Conservation (phyloP, 1,139 yeast species). For the Lodderomyces theae region DNA sequence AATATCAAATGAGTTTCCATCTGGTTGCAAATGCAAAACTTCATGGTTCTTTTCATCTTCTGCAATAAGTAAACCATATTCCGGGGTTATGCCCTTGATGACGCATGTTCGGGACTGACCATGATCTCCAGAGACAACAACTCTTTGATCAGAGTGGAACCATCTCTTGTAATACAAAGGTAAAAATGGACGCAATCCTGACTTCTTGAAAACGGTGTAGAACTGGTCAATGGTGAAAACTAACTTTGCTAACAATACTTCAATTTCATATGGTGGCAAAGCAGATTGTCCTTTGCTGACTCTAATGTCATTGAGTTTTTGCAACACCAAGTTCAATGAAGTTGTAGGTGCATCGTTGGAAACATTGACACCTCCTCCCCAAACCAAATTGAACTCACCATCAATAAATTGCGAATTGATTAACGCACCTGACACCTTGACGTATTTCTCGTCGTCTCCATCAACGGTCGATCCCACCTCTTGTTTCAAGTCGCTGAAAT, state of each 20-base stretch:
- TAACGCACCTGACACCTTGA: conserved; percentile 80
- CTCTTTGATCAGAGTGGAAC: conserved; percentile 77
- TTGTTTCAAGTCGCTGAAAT: conserved; percentile 29
- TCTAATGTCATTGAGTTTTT: conserved; percentile 54
- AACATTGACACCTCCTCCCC: conserved; percentile 88
- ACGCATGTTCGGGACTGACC: conserved; percentile 44
- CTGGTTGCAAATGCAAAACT: conserved; percentile 79
- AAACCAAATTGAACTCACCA: conserved; percentile 58
- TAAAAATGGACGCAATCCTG: conserved; percentile 70
- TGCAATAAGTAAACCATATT: conserved; percentile 79
- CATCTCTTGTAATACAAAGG: conserved; percentile 77
- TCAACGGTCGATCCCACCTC: conserved; percentile 35
- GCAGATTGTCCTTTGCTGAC: conserved; percentile 32
- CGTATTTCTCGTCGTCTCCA: conserved; percentile 49
- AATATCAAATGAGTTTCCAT: conserved; percentile 96
- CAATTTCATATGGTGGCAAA: conserved; percentile 56
- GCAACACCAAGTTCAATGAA: conserved; percentile 71
- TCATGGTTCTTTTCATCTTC: conserved; percentile 63
- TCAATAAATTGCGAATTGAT: conserved; percentile 72
- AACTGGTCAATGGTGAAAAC: conserved; percentile 63
- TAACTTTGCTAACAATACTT: conserved; percentile 66
- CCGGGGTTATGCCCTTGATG: conserved; percentile 77
- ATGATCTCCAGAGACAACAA: conserved; percentile 48
- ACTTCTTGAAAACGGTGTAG: conserved; percentile 53
- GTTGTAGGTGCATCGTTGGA: conserved; percentile 89